Percentiles rank a stretch among this genome's conserved stretches.
These are phyloP conservation scores for Purpureocillium takamizusanense DNA, from an alignment of 2,329 filamentous ascomycete genomes.

Conservation along the genomic window DNA sequence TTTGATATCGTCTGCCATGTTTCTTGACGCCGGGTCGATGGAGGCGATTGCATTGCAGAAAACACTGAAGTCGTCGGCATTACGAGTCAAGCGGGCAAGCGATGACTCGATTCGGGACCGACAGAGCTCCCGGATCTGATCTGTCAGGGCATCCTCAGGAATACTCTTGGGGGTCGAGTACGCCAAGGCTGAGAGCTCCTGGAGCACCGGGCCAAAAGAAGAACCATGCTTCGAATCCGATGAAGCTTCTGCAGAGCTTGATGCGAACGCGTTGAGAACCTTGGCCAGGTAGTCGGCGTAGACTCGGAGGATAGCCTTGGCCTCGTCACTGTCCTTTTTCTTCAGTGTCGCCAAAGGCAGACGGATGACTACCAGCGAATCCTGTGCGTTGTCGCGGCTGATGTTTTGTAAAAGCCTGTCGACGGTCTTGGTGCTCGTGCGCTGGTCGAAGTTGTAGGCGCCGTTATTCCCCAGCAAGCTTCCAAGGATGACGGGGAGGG, in stretches of 20 bases:
- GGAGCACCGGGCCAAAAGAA: slow-evolving; percentile 31
- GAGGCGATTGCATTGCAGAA: slow-evolving; percentile 46
- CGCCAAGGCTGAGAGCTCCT: slow-evolving; percentile 44
- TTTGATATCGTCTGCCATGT: slow-evolving; percentile 47
- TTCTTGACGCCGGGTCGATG: slow-evolving; percentile 41
- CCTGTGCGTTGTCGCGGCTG: slow-evolving; percentile 44
- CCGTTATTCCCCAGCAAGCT: slow-evolving; percentile 63
- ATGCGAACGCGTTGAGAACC: slow-evolving; percentile 31
- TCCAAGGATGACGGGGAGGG: slow-evolving; percentile 52
- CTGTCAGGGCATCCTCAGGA: slow-evolving; percentile 34
- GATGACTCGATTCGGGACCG: slow-evolving; percentile 49
- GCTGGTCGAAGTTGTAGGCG: slow-evolving; percentile 72
- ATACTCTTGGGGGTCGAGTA: slow-evolving; percentile 39
- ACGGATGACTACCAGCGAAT: slow-evolving; percentile 38
- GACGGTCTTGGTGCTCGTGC: slow-evolving; percentile 77
- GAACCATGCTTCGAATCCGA: slow-evolving; percentile 15
- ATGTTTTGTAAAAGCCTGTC: slow-evolving; percentile 61
- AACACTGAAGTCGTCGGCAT: slow-evolving; percentile 40
- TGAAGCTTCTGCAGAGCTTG: slow-evolving; percentile 12
- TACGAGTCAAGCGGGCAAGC: slow-evolving; percentile 47
- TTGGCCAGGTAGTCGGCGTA: slow-evolving; percentile 48
- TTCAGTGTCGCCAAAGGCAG: slow-evolving; percentile 27
- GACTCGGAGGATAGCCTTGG: slow-evolving; percentile 30
- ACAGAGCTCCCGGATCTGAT: slow-evolving; percentile 43
- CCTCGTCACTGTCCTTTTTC: slow-evolving; percentile 16